These are phyloP conservation scores for Microdochium trichocladiopsis DNA, from an alignment of 2,329 filamentous ascomycete genomes.

Conservation along the genomic window DNA sequence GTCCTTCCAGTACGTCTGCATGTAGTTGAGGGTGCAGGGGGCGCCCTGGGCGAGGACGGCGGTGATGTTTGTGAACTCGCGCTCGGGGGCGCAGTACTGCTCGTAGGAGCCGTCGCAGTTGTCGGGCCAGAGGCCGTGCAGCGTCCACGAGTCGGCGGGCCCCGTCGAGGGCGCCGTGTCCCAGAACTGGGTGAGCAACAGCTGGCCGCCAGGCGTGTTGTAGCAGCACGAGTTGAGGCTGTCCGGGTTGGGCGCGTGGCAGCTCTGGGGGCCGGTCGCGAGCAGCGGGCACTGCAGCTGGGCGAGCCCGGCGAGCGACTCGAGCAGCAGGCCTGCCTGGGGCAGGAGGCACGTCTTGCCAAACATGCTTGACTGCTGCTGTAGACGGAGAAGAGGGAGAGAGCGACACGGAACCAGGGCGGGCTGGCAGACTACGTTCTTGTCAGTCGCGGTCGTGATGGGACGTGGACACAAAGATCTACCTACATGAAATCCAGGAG, in stretches of 20 bases:
- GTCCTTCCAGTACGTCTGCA: slow-evolving; percentile 68
- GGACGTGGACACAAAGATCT: no score
- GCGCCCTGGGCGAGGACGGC: slow-evolving; percentile 44
- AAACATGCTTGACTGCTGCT: background rate
- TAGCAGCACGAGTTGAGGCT: slow-evolving; percentile 67
- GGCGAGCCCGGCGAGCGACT: background rate
- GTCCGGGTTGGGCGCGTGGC: slow-evolving; percentile 49
- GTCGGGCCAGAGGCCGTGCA: slow-evolving; percentile 65
- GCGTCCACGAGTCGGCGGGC: slow-evolving; percentile 64
- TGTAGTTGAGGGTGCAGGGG: slow-evolving; percentile 52
- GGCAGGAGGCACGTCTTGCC: background rate
- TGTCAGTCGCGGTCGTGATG: no score
- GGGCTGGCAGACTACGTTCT: no score
- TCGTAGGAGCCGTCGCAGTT: slow-evolving; percentile 66
- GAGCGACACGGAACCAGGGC: background rate
- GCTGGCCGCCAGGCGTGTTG: slow-evolving; percentile 62
- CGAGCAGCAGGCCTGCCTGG: background rate
- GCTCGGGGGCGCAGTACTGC: slow-evolving; percentile 52
- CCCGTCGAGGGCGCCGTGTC: slow-evolving; percentile 59
- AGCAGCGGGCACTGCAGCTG: background rate
- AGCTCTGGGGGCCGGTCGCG: slow-evolving; percentile 44
- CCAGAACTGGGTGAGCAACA: slow-evolving; percentile 75
- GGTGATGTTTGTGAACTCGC: slow-evolving; percentile 59
- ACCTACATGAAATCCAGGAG: no score
- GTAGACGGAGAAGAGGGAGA: background rate